phyloP scores from a whole-genome alignment of 371 early-diverging fungal genomes.

The Mortierella sp. region DNA sequence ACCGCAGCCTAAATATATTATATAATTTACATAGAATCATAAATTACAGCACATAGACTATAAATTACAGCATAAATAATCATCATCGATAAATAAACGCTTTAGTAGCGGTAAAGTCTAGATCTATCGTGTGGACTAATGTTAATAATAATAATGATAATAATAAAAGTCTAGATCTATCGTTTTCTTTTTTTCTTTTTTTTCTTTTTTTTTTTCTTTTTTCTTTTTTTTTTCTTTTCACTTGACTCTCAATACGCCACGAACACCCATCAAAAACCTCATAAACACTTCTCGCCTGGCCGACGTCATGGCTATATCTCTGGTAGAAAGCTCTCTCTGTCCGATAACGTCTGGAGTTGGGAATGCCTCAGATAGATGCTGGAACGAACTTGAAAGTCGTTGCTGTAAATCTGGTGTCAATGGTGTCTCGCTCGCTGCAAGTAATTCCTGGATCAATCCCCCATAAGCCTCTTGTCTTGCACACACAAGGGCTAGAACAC shows the following conservation, averaged over 20 bases:
- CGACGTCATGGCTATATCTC: conserved; percentile 52
- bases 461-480: conserved; percentile 63
- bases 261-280: conserved; percentile 73
- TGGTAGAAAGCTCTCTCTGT: conserved; percentile 27
- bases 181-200: neutral
- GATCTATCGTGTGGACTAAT: neutral
- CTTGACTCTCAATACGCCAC: conserved; percentile 76
- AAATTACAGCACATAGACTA: too few species aligned
- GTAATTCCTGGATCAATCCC: conserved; percentile 67
- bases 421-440: conserved; percentile 62
- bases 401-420: conserved; percentile 64
- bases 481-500: conserved; percentile 68
- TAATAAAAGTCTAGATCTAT: too few species aligned
- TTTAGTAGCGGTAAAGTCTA: neutral
- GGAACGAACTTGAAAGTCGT: conserved; percentile 52
- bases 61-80: neutral
- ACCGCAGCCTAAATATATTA: neutral
- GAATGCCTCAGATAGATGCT: conserved; percentile 41
- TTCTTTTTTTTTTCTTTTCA: too few species aligned
- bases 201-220: too few species aligned
- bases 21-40: neutral
- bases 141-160: too few species aligned
- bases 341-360: conserved; percentile 26
- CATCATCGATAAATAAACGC: neutral
- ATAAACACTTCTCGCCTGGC: conserved; percentile 65